Evolutionary conservation across 495 filamentous ascomycete genomes (phyloP), one percentile per base, ranked within the genome.

Genomic region (Evernia prunastri): DNA sequence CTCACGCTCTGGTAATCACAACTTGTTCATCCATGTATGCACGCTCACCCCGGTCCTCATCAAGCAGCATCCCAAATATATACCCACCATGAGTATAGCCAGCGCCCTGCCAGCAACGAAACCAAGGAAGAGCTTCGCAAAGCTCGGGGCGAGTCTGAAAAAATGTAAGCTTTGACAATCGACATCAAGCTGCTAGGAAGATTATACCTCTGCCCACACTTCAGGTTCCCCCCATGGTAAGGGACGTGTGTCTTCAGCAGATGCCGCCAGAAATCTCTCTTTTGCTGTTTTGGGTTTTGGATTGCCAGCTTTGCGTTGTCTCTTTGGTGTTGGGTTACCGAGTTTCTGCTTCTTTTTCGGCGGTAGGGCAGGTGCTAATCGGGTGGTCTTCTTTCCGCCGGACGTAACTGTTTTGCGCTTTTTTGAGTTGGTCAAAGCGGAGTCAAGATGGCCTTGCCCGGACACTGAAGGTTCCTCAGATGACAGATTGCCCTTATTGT

Each of bases 111-210:
- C 83, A 83, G 4, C 79, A 69, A 0, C 77, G 79, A 71, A 83
- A 92, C 73, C 87, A 93, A 0, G 81, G 78, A 4, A 92, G 69
- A 2, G 85, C 78, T 68, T 92, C 88, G 64, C 83, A 87, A 4
- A 94, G 70, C 0, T 79, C 80, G 18, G 83, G 81, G 7, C 91
- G 82, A 37, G 67, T 75, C 71, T 81, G 42, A 15, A 17, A 7
- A 20, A 6, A 7, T 6, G 15, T 40, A 20, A 40, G 35, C 33
- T 40, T 25, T 25, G 56, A 15, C 45, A 3, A 2, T 37, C 25
- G 36, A 23, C 29, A 11, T 12, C 1, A 0, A 40, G 11, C 3
- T 0, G 13, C 12, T 35, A 29, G 39, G n/a, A 17, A 8, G 2
- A 23, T 18, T 53, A 68, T 59, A 82, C 79, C 43, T 87, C 73